Conservation (phyloP, 441 rosid genomes). For the Viola pubescens region DNA sequence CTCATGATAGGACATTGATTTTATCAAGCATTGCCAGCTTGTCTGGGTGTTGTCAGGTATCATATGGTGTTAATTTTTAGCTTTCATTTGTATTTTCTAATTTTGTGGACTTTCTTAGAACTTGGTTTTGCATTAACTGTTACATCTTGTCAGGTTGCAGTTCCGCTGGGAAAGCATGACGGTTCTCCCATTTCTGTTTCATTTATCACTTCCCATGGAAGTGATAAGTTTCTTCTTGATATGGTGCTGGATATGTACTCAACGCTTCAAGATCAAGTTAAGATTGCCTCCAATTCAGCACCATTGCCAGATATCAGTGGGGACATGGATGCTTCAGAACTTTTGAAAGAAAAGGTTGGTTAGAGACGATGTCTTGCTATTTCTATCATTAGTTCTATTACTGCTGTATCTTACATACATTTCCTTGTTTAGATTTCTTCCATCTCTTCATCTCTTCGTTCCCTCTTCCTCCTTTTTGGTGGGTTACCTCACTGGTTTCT, state of each 20-base stretch:
- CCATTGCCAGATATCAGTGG: constrained; percentile 43
- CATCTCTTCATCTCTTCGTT: neutral
- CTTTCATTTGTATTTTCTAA: constrained; percentile 4
- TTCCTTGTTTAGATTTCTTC: neutral
- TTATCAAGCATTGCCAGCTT: constrained; percentile 75
- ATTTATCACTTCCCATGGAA: constrained; percentile 69
- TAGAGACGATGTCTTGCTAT: constrained; percentile 3
- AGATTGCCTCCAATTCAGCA: constrained; percentile 43
- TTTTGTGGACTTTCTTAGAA: constrained; percentile 9
- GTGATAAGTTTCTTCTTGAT: constrained; percentile 91
- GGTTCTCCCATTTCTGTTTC: constrained; percentile 67
- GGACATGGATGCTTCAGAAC: constrained; percentile 61
- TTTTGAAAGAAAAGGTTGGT: constrained; percentile 83
- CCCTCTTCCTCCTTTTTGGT: neutral
- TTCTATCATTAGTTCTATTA: neutral
- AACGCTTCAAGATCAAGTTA: constrained; percentile 73
- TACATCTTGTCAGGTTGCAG: constrained; percentile 45
- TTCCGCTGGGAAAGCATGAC: constrained; percentile 74
- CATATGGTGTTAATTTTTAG: constrained; percentile 11
- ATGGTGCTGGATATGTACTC: constrained; percentile 62
- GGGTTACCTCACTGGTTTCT: neutral
- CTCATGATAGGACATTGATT: constrained; percentile 46
- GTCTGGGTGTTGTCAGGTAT: constrained; percentile 97
- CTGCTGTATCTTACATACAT: neutral
- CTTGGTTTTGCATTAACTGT: constrained; percentile 9